Evolutionary conservation across 805 yeast species (phyloP), one percentile per base, ranked within the genome.

Genomic region (Ogataea methylovora): DNA sequence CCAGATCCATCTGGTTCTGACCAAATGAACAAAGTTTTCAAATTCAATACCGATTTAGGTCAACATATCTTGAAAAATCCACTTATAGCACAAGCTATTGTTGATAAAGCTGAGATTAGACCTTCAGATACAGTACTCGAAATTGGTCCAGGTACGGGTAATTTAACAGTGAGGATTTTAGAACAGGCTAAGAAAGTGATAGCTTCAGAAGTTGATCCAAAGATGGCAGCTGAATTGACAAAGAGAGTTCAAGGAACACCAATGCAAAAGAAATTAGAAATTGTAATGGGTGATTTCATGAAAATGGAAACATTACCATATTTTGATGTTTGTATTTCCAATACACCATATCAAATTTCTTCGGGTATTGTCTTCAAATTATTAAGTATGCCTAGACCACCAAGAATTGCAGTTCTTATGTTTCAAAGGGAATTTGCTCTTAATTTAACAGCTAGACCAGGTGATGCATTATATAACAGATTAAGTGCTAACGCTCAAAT

Each of bases 71-170:
- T 92, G 54, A 92, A 92, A 54, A 92, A 92, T 56, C 98, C 98
- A 1, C 67, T 88, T 35, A 92, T 92, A 20, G 97, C 98, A 5
- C 97, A 92, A 57, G 97, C 97, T 12, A 92, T 92, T 56, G 98
- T 92, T 13, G 97, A 92, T 56, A 90, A 90, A 53, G 97, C 98
- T 2, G 82, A 77, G 25, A 82, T 92, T 36, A 82, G 78, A 49
- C 97, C 97, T 3, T 80, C 94, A 21, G 98, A 92, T 54, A 76
- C 78, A 7, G 97, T 92, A 2, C 67, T 92, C 27, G 98, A 92
- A 65, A 95, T 92, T 34, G 98, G 98, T 50, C 98, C 98, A 3
- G 98, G 98, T 76, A 92, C 98, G 0, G 98, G 98, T 65, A 92
- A 92, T 52, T 69, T 92, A 61, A 92, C 98, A 0, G 94, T 90